Percentiles rank a stretch among this genome's conserved stretches.
These are phyloP conservation scores for Dittrichia graveolens DNA, from an alignment of 129 eudicot species.

Conservation along the genomic window DNA sequence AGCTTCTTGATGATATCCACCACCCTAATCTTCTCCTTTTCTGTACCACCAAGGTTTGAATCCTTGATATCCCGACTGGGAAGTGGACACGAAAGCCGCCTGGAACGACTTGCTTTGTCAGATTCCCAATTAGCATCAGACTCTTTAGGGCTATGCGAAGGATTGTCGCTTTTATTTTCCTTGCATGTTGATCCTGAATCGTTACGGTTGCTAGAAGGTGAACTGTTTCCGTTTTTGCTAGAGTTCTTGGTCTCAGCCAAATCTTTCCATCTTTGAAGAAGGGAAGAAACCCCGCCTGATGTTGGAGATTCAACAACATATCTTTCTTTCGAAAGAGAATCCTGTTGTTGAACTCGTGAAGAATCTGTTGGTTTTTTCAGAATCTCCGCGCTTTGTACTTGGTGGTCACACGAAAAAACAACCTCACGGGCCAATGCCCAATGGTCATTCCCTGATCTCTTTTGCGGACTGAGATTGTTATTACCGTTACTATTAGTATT, in stretches of 20 bases:
- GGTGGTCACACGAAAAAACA: constrained; percentile 24
- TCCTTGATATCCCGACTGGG: constrained; percentile 35
- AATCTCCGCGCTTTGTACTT: background rate
- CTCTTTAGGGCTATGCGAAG: constrained; percentile 29
- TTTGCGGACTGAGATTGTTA: background rate
- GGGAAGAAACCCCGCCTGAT: constrained; percentile 62
- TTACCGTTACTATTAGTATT: constrained; percentile 9
- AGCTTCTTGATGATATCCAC: constrained; percentile 65
- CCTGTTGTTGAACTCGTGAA: background rate
- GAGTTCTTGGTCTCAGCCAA: constrained; percentile 40
- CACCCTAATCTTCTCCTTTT: constrained; percentile 64
- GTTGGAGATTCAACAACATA: constrained; percentile 32
- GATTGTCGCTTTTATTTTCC: constrained; percentile 5
- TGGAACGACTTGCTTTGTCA: constrained; percentile 30
- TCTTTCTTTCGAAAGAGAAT: constrained; percentile 19
- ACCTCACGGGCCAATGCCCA: constrained; percentile 46
- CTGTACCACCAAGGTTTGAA: constrained; percentile 27
- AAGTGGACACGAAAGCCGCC: constrained; percentile 37
- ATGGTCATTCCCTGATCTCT: constrained; percentile 26
- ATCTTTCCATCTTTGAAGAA: constrained; percentile 67
- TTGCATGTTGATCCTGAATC: constrained; percentile 21
- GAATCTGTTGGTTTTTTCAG: constrained; percentile 1
- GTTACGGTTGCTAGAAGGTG: constrained; percentile 29
- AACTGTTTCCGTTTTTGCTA: constrained; percentile 3
- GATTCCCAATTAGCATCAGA: constrained; percentile 48